Evolutionary conservation across 1,284 basidiomycete genomes (phyloP).

Genomic region (Fistulinella cinereoalba): DNA sequence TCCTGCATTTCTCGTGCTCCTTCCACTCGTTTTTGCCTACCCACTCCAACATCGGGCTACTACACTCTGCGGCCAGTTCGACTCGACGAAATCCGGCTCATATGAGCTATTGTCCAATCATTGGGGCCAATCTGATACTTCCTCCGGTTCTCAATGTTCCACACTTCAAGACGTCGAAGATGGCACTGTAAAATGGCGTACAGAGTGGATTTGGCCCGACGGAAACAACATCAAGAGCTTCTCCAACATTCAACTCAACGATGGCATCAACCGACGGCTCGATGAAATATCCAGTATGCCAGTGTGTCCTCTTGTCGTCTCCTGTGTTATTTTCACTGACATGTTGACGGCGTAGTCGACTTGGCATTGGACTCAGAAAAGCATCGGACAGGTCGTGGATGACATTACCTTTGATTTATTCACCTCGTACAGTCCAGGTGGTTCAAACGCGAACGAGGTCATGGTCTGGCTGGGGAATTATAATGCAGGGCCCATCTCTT

Average conservation of each 20-base stretch:
- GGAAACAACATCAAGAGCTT: conserved; percentile 58
- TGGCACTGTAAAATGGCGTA: conserved; percentile 50
- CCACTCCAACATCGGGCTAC: conserved; percentile 14
- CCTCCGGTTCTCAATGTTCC: conserved; percentile 57
- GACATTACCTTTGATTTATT: conserved; percentile 65
- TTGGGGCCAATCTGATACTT: conserved; percentile 49
- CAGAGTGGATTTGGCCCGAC: conserved; percentile 54
- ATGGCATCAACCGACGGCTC: conserved; percentile 52
- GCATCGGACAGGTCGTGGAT: conserved; percentile 38
- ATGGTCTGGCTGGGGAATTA: conserved; percentile 67
- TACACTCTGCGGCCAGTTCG: conserved; percentile 49
- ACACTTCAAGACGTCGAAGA: conserved; percentile 45
- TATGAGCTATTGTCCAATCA: conserved; percentile 52
- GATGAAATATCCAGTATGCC: conserved; percentile 53
- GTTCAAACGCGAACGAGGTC: conserved; percentile 55
- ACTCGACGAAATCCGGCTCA: conserved; percentile 40
- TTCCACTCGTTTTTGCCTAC: conserved; percentile 19
- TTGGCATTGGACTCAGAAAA: conserved; percentile 44
- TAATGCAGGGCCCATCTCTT: conserved; percentile 58
- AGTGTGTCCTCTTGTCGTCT: conserved; percentile 38
- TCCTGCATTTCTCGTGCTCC: conserved; percentile 15
- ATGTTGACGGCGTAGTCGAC: conserved; percentile 30
- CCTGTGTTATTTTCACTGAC: too few relatives aligned
- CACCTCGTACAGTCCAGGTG: conserved; percentile 50
- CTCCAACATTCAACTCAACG: conserved; percentile 54